phyloP scores from a whole-genome alignment of 2,329 filamentous ascomycete species.

The Fusarium nygamai region DNA sequence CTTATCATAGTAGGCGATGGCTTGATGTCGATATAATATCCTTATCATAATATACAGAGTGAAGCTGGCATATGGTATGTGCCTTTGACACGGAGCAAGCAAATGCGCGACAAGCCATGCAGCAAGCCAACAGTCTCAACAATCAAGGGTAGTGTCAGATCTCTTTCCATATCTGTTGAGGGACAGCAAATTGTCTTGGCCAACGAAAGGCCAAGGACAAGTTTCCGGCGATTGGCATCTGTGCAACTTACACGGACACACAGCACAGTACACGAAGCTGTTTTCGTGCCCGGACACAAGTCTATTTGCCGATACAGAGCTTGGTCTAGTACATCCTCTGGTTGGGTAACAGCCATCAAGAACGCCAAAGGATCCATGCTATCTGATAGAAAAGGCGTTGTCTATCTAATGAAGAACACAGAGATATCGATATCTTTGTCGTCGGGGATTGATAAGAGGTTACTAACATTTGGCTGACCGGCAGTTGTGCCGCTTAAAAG shows the following conservation, averaged over 20 bases:
- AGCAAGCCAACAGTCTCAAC: not conserved
- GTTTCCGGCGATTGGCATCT: not conserved
- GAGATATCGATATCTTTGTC: not conserved
- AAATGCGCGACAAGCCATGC: not conserved
- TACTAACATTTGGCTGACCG: slow-evolving; percentile 4
- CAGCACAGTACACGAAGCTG: not conserved
- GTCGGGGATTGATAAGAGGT: slow-evolving; percentile 10
- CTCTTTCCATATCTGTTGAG: not conserved
- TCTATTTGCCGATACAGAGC: not conserved
- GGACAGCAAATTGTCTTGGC: not conserved
- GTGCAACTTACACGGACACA: not conserved
- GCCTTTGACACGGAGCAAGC: not conserved
- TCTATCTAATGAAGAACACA: not conserved
- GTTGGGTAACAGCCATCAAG: not conserved
- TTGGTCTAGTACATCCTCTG: not conserved
- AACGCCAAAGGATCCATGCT: fast-evolving
- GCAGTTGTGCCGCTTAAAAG: slow-evolving; percentile 1
- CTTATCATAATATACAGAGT: not conserved
- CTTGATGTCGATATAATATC: not conserved
- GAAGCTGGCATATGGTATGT: not conserved
- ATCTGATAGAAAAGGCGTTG: not conserved
- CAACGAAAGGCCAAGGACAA: not conserved
- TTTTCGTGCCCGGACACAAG: not conserved
- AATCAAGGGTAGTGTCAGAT: not conserved
- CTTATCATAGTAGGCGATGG: not conserved